Evolutionary conservation across 257 asterid species (phyloP), one percentile per base, ranked within the genome.

Genomic region (Nicotiana noctiflora): DNA sequence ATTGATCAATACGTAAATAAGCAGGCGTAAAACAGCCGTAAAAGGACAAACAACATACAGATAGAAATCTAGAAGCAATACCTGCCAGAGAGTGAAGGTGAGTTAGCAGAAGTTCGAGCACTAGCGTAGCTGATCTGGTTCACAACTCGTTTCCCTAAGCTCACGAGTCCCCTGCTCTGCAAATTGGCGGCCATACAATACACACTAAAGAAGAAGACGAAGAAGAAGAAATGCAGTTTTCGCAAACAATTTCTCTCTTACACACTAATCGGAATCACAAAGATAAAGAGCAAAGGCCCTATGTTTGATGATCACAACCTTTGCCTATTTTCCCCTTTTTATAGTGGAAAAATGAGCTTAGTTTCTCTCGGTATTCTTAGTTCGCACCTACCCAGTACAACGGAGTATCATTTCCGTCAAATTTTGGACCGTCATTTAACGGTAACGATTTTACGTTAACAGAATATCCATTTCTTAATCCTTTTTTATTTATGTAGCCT

Each of bases 121-220:
- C 32, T 79, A 49, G 89, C 25, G 79, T 25, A 67, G 59, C 81
- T 84, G 84, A 89, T 85, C 86, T 76, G 87, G 81, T 83, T 44
- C 12, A 84, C 76, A 31, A 91, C 77, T 77, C 88, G 90, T 80
- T 85, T 91, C 32, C 90, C 95, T 32, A 89, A 79, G 84, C 67
- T 86, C 79, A 86, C 87, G 83, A 91, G 77, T 84, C 82, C 78
- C 61, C 87, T 85, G 40, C 83, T 68, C 86, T 84, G 89, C 85
- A 88, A 81, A 87, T 86, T 87, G 86, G 91, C 89, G 80, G 96
- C 96, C 96, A 91, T 91, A 84, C 87, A 89, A 89, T 27, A 79
- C 0, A 75, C 17, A 11, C 56, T 31, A 23, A 13, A 4, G 18
- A 37, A 57, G 25, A 23, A 23, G 65, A 37, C n/a, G n/a, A 25